Conservation (phyloP, 352 stramenopile genomes). For the Phytophthora cajani region DNA sequence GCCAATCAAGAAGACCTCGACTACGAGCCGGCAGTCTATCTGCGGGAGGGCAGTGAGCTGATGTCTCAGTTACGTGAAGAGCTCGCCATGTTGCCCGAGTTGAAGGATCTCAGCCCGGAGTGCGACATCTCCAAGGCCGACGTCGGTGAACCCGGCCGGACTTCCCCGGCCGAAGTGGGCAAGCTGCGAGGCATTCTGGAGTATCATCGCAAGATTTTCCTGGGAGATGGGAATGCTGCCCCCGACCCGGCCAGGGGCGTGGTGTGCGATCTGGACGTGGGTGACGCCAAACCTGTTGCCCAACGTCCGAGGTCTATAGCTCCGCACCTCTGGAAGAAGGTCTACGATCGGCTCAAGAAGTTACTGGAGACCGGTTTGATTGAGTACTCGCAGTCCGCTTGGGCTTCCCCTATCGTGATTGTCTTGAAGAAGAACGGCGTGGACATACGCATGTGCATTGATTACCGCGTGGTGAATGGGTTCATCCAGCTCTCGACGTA, state of each 20-base stretch:
- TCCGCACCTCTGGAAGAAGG: neutral
- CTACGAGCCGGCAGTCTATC: slow-evolving; percentile 2
- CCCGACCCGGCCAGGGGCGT: slow-evolving; percentile 2
- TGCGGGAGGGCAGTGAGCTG: slow-evolving; percentile 6
- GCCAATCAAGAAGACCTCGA: neutral
- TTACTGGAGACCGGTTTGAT: neutral
- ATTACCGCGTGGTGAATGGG: neutral
- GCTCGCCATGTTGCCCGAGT: neutral
- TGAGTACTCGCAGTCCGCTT: neutral
- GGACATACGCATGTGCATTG: slow-evolving; percentile 9
- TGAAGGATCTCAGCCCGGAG: slow-evolving; percentile 1
- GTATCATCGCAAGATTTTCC: slow-evolving; percentile 5
- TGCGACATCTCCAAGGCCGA: neutral
- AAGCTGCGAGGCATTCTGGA: neutral
- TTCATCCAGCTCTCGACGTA: slow-evolving; percentile 7
- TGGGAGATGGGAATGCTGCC: slow-evolving; percentile 12
- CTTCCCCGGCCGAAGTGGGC: neutral
- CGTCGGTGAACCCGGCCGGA: neutral
- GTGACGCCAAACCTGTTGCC: neutral
- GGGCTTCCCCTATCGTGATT: neutral
- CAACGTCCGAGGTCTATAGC: neutral
- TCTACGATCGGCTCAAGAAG: neutral
- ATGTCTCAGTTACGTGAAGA: slow-evolving; percentile 6
- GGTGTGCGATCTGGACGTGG: slow-evolving; percentile 2
- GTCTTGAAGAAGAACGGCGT: slow-evolving; percentile 10